Evolutionary conservation across 208 protist species (phyloP).

Genomic region (Leishmania martiniquensis): DNA sequence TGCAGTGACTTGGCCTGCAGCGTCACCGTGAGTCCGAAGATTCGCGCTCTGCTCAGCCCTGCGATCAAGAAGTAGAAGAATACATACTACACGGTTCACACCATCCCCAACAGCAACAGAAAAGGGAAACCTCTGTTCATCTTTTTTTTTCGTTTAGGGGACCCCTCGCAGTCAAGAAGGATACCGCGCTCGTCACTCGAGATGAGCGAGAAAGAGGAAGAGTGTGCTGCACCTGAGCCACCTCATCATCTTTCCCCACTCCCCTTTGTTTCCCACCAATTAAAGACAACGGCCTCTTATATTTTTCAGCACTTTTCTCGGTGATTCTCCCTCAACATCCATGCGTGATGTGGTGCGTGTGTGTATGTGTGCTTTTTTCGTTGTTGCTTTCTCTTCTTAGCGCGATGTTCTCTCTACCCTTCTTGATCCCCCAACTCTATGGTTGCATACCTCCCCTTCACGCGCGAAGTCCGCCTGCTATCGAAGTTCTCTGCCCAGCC

Average conservation of each 20-base stretch:
- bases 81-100: background rate
- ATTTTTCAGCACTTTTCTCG: slow-evolving; percentile 7
- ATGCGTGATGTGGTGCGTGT: slow-evolving; percentile 8
- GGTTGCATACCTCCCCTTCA: background rate
- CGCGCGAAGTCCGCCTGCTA: background rate
- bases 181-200: background rate
- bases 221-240: background rate
- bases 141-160: slow-evolving; percentile 2
- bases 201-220: background rate
- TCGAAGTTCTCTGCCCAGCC: background rate
- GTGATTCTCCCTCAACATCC: background rate
- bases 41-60: slow-evolving; percentile 10
- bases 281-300: background rate
- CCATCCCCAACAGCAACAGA: slow-evolving; percentile 6
- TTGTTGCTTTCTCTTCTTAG: background rate
- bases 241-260: background rate
- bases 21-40: slow-evolving; percentile 26
- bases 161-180: background rate
- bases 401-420: background rate
- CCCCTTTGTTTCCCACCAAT: background rate
- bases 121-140: slow-evolving; percentile 20
- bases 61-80: slow-evolving; percentile 2
- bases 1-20: background rate
- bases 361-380: background rate
- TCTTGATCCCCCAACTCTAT: background rate